Percentiles rank a stretch among this genome's conserved stretches.
phyloP scores from a whole-genome alignment of 2,329 filamentous ascomycete genomes.

The Pseudocercospora cruenta region DNA sequence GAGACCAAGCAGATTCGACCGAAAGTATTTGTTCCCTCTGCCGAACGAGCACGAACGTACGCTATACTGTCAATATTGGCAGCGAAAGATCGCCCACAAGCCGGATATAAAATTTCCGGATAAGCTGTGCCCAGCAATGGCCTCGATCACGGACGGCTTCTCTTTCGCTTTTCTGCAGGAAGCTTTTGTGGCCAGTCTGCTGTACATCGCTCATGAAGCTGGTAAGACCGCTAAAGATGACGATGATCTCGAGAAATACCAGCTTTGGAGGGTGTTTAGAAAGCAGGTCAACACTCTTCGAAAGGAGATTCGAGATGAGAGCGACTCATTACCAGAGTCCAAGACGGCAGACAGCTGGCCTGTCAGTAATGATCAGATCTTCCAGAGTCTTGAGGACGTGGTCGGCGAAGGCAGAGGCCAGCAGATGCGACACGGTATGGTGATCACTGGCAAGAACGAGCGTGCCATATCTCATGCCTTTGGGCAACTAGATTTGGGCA shows the following conservation, averaged over 20 bases:
- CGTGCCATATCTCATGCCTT: background rate
- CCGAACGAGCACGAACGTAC: conserved; percentile 56
- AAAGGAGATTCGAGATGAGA: conserved; percentile 54
- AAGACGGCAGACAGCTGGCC: background rate
- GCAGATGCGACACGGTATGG: background rate
- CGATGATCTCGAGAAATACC: conserved; percentile 53
- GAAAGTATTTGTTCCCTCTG: conserved; percentile 66
- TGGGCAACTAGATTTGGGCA: background rate
- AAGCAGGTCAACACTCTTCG: conserved; percentile 64
- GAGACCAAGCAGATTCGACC: conserved; percentile 66
- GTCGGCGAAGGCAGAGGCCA: background rate
- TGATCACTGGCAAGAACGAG: background rate
- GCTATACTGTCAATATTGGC: conserved; percentile 67
- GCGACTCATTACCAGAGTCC: background rate
- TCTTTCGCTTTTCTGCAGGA: conserved; percentile 73
- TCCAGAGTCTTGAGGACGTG: background rate
- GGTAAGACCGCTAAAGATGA: conserved; percentile 30
- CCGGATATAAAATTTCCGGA: conserved; percentile 63
- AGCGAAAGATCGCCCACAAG: conserved; percentile 59
- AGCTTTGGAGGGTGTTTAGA: conserved; percentile 65
- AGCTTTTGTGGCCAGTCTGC: conserved; percentile 65
- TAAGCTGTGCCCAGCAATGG: conserved; percentile 60
- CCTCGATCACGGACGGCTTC: conserved; percentile 64
- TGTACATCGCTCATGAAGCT: conserved; percentile 56
- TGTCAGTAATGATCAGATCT: background rate